phyloP scores from a whole-genome alignment of 805 yeast genomes.

The Zygosaccharomyces pseudorouxii region DNA sequence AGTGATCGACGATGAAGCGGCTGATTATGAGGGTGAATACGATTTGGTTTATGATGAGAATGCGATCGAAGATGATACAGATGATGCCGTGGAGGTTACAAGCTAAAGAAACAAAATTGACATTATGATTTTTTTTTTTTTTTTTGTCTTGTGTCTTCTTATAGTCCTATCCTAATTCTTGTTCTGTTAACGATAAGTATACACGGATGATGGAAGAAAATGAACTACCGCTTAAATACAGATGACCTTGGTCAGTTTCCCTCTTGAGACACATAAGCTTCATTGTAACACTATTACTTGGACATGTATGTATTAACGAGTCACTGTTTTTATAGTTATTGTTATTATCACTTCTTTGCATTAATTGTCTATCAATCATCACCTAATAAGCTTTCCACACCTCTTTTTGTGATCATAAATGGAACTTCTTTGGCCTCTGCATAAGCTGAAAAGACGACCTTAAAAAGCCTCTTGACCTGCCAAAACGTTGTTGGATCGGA shows the following conservation, averaged over 20 bases:
- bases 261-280: not conserved
- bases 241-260: not conserved
- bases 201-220: not conserved
- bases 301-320: not conserved
- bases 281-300: not conserved
- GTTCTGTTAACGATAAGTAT: not conserved
- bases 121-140: not conserved
- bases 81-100: slow-evolving; percentile 12
- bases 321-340: not conserved
- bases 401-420: slow-evolving; percentile 26
- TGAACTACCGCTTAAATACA: not conserved
- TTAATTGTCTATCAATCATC: not conserved
- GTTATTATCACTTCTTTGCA: not conserved
- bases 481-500: slow-evolving; percentile 32
- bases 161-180: not conserved
- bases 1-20: slow-evolving; percentile 38
- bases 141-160: not conserved
- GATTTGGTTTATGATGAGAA: slow-evolving; percentile 42
- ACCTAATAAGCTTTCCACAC: slow-evolving; percentile 21
- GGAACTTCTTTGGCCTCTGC: slow-evolving; percentile 22
- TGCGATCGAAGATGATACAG: slow-evolving; percentile 37
- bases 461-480: slow-evolving; percentile 36
- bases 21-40: slow-evolving; percentile 42
- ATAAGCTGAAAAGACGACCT: slow-evolving; percentile 41
- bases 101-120: slow-evolving; percentile 2